Conservation (phyloP, 106 monocot species). For the Allium fistulosum region DNA sequence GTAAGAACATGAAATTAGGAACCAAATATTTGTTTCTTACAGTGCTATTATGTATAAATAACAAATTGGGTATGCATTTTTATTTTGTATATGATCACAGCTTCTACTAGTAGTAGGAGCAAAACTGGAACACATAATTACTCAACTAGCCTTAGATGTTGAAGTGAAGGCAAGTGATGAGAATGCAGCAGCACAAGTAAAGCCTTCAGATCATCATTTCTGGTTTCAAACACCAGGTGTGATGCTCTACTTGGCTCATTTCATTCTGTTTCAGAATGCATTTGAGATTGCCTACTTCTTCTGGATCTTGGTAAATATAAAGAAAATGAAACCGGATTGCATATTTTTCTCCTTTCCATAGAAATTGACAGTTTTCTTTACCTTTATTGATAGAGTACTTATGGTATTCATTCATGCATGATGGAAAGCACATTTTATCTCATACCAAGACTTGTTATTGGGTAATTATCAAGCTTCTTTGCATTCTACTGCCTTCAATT, state of each 20-base stretch:
- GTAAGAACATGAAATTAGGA: conserved; percentile 52
- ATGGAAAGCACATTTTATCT: conserved; percentile 56
- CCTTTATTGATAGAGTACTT: conserved; percentile 27
- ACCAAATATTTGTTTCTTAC: neutral
- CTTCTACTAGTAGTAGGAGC: conserved; percentile 75
- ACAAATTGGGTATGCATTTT: too few species aligned
- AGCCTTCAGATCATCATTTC: conserved; percentile 73
- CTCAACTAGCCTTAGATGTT: conserved; percentile 56
- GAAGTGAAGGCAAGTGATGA: neutral
- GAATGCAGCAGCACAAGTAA: conserved; percentile 11
- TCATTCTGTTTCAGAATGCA: conserved; percentile 88
- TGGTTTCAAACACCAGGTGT: conserved; percentile 61
- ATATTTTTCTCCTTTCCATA: neutral
- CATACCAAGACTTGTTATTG: conserved; percentile 64
- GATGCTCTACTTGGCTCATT: conserved; percentile 70
- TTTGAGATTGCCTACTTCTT: conserved; percentile 92
- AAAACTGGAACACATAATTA: conserved; percentile 84
- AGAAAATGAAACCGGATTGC: neutral
- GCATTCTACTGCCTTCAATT: too few species aligned
- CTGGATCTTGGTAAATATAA: conserved; percentile 71
- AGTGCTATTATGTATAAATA: too few species aligned
- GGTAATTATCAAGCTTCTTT: conserved; percentile 24
- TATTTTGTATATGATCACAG: conserved; percentile 18
- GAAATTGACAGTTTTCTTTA: neutral
- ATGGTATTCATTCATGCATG: conserved; percentile 74